Percentiles rank a stretch among this genome's conserved stretches.
phyloP scores from a whole-genome alignment of 75 land plant genomes.

The Cunninghamia lanceolata region DNA sequence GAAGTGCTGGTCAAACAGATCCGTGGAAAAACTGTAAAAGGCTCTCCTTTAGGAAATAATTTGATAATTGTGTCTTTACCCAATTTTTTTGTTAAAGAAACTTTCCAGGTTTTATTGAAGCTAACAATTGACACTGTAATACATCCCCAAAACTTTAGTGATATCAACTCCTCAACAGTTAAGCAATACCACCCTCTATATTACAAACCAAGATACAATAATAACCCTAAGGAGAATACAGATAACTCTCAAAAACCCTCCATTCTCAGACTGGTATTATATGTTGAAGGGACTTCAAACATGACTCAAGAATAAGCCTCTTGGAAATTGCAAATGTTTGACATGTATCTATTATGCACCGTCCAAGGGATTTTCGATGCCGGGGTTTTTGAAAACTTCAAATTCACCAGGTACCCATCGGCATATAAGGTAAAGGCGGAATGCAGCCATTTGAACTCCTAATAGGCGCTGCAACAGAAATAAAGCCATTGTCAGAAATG shows the following conservation, averaged over 20 bases:
- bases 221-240: not conserved
- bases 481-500: not conserved
- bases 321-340: not conserved
- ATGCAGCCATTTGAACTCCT: slow-evolving; percentile 87
- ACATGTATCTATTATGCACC: not conserved
- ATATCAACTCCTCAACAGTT: not conserved
- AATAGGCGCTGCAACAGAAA: slow-evolving; percentile 62
- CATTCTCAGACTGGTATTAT: not conserved
- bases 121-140: not conserved
- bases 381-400: slow-evolving; percentile 52
- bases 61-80: not conserved
- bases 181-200: not conserved
- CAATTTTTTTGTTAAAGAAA: not conserved
- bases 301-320: not conserved
- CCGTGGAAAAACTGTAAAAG: not conserved
- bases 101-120: not conserved
- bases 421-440: slow-evolving; percentile 64
- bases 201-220: not conserved
- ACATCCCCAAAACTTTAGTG: not conserved
- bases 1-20: not conserved
- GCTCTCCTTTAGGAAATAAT: not conserved
- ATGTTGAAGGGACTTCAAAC: not conserved
- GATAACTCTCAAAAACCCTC: not conserved
- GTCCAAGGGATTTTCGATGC: not conserved
- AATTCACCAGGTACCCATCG: slow-evolving; percentile 78